Percentiles rank a stretch among this genome's conserved stretches.
phyloP scores from a whole-genome alignment of 352 stramenopile species.

The Pythium monospermum region DNA sequence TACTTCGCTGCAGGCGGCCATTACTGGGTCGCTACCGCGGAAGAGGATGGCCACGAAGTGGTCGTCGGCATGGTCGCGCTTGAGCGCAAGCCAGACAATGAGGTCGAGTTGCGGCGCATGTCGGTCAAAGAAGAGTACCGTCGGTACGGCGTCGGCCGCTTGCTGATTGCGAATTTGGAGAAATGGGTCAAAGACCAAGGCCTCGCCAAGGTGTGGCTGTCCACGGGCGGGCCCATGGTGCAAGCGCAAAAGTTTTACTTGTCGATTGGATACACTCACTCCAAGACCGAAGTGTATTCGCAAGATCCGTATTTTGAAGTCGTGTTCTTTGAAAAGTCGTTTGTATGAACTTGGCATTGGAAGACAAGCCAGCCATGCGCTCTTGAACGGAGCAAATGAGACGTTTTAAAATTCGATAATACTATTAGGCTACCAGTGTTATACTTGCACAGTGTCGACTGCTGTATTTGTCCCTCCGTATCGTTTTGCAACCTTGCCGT shows the following conservation, averaged over 20 bases:
- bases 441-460: no score
- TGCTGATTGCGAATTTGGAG: conserved; percentile 34
- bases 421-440: no score
- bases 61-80: conserved; percentile 30
- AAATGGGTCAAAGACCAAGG: conserved; percentile 25
- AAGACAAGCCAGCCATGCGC: no score
- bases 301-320: conserved; percentile 7
- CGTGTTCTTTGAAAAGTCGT: conserved; percentile 16
- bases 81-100: conserved; percentile 16
- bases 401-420: no score
- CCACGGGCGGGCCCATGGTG: conserved; percentile 29
- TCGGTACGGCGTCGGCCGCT: conserved; percentile 29
- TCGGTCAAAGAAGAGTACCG: conserved; percentile 30
- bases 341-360: neutral
- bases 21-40: conserved; percentile 38
- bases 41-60: conserved; percentile 8
- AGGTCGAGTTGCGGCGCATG: conserved; percentile 36
- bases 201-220: conserved; percentile 33
- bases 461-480: no score
- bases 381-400: no score
- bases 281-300: neutral
- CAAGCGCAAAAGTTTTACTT: conserved; percentile 26
- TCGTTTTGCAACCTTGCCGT: no score
- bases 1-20: conserved; percentile 38
- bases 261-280: conserved; percentile 17